Base-by-base conservation (phyloP, 345 rosid genomes). In the Sisymbrium altissimum region DNA sequence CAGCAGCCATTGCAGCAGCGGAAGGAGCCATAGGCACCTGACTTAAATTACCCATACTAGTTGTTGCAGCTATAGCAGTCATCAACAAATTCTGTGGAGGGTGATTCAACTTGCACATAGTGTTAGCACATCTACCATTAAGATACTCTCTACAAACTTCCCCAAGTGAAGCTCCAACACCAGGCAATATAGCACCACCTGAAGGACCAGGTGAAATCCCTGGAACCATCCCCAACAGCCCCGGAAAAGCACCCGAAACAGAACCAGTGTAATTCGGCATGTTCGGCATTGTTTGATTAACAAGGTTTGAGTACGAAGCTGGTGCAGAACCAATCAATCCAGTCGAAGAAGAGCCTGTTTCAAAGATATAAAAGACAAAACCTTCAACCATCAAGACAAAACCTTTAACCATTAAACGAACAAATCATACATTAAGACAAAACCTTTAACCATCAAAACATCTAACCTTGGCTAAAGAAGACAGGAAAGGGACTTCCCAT, bases 1-100 rank as follows among this genome's bases (percentile, higher is more conserved):
- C 98, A 79, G 98, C 98, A 85, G 98, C 98, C 99, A 92, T 95
- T 41, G 99, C 99, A 68, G 98, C 99, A 30, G 99, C 99, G 36
- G 99, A 95, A 83, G 98, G 99, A 9, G 99, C 96, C 98, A 95
- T 92, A 23, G 98, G 99, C 17, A 88, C 94, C 83, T 90, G 97
- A 80, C 96, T 95, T 11, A 90, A 83, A 64, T 84, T 87, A 63
- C 99, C 90, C 96, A 90, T 86, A 70, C 86, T 79, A 19, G 98
- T 88, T n/a, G 97, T 85, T 50, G 97, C 94, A 78, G 98, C 97
- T 57, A 95, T 88, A 15, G 97, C 97, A 65, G 94, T 84, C 99
- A 95, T 92, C 75, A 90, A 82, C 84, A 90, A 81, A 74, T 86
- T 90, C 74, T 92, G 97, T 1, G 97, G 98, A 7, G 99, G 99